Conservation (phyloP, 352 stramenopile genomes). For the Pythium aristosporum region DNA sequence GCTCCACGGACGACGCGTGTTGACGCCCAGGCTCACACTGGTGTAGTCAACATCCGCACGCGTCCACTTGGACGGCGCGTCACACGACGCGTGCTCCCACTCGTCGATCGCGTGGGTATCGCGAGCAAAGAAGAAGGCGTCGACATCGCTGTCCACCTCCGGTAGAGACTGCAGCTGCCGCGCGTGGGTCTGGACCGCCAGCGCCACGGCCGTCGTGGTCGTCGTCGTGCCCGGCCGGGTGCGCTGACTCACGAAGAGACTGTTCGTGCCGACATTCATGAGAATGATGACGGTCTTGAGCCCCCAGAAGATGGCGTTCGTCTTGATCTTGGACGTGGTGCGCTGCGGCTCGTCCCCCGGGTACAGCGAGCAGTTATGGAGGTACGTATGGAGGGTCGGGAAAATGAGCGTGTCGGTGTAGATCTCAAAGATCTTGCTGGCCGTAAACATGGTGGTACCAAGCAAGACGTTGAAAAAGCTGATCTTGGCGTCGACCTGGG, state of each 20-base stretch:
- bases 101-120: no score
- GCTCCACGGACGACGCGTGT: conserved; percentile 6
- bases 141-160: no score
- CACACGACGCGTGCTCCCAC: no score
- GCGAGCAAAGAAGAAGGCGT: no score
- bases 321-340: conserved; percentile 44
- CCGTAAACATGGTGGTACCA: conserved; percentile 45
- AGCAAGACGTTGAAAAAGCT: conserved; percentile 51
- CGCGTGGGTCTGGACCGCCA: conserved; percentile 4
- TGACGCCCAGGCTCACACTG: not conserved
- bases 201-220: not conserved
- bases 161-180: not conserved
- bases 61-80: not conserved
- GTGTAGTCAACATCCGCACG: conserved; percentile 11
- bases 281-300: conserved; percentile 61
- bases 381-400: conserved; percentile 50
- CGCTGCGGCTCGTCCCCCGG: conserved; percentile 52
- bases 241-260: conserved; percentile 52
- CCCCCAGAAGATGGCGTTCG: conserved; percentile 51
- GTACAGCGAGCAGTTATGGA: conserved; percentile 61
- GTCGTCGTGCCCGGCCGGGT: not conserved
- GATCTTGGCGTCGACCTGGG: conserved; percentile 22
- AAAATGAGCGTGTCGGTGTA: conserved; percentile 63
- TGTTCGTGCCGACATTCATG: conserved; percentile 61
- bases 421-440: conserved; percentile 55